Evolutionary conservation across 2,329 filamentous ascomycete species (phyloP).

Genomic region (Fusarium tricinctum): DNA sequence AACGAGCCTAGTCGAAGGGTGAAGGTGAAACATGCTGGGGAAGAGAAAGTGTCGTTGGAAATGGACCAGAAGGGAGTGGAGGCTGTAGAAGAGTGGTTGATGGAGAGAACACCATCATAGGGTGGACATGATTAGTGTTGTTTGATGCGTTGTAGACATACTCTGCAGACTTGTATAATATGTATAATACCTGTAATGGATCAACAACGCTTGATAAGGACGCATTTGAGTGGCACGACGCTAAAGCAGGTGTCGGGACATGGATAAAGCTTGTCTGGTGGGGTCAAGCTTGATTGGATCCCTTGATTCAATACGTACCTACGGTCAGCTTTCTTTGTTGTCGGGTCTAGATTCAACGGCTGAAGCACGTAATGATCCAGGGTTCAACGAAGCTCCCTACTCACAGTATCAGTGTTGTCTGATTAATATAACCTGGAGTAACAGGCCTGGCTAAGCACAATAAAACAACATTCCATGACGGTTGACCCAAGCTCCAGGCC

Average conservation of each 20-base stretch:
- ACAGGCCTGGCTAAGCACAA: background rate
- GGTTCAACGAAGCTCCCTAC: slow-evolving; percentile 1
- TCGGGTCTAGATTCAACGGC: slow-evolving; percentile 16
- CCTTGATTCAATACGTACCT: slow-evolving; percentile 3
- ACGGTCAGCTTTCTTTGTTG: background rate
- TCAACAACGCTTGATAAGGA: too few relatives aligned
- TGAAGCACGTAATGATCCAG: slow-evolving; percentile 7
- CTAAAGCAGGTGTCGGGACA: slow-evolving; percentile 34
- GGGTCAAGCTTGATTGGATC: slow-evolving; percentile 11
- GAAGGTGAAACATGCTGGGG: slow-evolving; percentile 55
- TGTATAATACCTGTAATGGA: background rate
- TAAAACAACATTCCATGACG: background rate
- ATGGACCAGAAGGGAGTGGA: slow-evolving; percentile 50
- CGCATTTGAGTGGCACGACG: slow-evolving; percentile 13
- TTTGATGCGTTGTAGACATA: background rate
- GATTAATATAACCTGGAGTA: background rate
- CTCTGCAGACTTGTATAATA: slow-evolving; percentile 1
- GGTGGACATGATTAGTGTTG: background rate
- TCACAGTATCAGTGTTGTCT: background rate
- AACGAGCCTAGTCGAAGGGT: slow-evolving; percentile 57
- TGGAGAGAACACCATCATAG: slow-evolving; percentile 29
- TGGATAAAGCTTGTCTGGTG: slow-evolving; percentile 47
- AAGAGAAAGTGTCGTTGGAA: slow-evolving; percentile 46
- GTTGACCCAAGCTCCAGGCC: background rate
- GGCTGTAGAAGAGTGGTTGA: slow-evolving; percentile 52